These are phyloP conservation scores for Arctium minus DNA, from an alignment of 129 eudicot species.

Conservation along the genomic window DNA sequence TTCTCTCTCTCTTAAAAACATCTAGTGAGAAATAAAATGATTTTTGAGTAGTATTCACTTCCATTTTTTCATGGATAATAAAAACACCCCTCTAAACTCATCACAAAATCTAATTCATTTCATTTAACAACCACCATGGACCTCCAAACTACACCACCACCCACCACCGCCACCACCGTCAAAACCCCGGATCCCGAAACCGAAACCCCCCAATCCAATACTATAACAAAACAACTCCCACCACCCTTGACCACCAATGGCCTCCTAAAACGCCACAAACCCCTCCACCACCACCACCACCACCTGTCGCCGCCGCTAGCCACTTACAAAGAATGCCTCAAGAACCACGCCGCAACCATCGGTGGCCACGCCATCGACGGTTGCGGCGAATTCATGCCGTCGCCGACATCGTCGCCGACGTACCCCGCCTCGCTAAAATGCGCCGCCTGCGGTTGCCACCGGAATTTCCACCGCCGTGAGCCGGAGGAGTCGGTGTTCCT, in stretches of 20 bases:
- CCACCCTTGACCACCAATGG: slow-evolving; percentile 56
- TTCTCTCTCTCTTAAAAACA: slow-evolving; percentile 7
- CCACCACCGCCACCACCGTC: slow-evolving; percentile 29
- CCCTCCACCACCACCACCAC: slow-evolving; percentile 24
- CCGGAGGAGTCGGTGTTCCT: slow-evolving; percentile 43
- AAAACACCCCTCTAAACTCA: slow-evolving; percentile 31
- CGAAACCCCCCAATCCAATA: slow-evolving; percentile 40
- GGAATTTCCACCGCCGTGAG: slow-evolving; percentile 98
- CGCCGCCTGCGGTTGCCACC: slow-evolving; percentile 61
- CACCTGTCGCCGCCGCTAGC: slow-evolving; percentile 32
- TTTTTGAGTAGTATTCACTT: slow-evolving; percentile 8
- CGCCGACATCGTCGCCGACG: slow-evolving; percentile 26
- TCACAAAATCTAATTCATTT: slow-evolving; percentile 30
- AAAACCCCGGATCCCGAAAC: slow-evolving; percentile 63
- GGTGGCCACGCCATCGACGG: slow-evolving; percentile 40
- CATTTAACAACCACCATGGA: slow-evolving; percentile 32
- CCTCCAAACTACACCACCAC: slow-evolving; percentile 24
- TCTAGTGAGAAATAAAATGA: background rate
- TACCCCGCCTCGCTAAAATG: slow-evolving; percentile 38
- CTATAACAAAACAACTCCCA: slow-evolving; percentile 24
- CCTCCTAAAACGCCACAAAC: slow-evolving; percentile 55
- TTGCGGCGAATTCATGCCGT: slow-evolving; percentile 37
- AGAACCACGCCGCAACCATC: slow-evolving; percentile 54
- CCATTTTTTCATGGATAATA: slow-evolving; percentile 31
- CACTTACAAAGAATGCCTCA: slow-evolving; percentile 73